phyloP scores from a whole-genome alignment of 345 rosid species.

The Rhizophora mangle region DNA sequence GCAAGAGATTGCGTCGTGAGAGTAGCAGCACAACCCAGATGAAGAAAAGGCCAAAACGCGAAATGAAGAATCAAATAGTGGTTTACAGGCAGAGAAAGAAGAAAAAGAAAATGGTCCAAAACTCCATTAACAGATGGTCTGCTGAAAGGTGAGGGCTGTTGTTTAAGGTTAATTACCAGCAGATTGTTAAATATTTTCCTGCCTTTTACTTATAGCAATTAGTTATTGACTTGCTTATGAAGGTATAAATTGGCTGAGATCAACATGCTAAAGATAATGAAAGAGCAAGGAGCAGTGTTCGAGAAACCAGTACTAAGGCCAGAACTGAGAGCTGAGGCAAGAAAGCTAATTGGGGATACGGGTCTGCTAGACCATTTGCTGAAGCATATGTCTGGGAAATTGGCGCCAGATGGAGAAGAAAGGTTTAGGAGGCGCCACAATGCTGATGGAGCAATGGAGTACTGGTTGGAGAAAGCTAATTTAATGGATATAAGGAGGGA shows the following conservation, averaged over 20 bases:
- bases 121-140: slow-evolving; percentile 68
- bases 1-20: slow-evolving; percentile 12
- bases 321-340: slow-evolving; percentile 64
- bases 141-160: slow-evolving; percentile 51
- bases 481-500: slow-evolving; percentile 62
- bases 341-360: slow-evolving; percentile 92
- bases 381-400: slow-evolving; percentile 95
- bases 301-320: slow-evolving; percentile 74
- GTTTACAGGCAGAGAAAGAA: slow-evolving; percentile 37
- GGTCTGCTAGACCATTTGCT: slow-evolving; percentile 90
- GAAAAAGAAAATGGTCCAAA: slow-evolving; percentile 30
- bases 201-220: neutral
- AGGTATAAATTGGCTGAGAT: slow-evolving; percentile 85
- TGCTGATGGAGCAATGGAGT: slow-evolving; percentile 95
- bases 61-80: slow-evolving; percentile 33
- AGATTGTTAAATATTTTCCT: neutral
- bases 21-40: slow-evolving; percentile 20
- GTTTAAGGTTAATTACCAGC: neutral
- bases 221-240: slow-evolving; percentile 13
- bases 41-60: slow-evolving; percentile 33
- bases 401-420: slow-evolving; percentile 81
- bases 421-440: slow-evolving; percentile 90
- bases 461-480: slow-evolving; percentile 85
- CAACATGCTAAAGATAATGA: slow-evolving; percentile 84
- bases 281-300: slow-evolving; percentile 65